These are phyloP conservation scores for Volvox carteri DNA, from an alignment of 163 green algal species.

Conservation along the genomic window DNA sequence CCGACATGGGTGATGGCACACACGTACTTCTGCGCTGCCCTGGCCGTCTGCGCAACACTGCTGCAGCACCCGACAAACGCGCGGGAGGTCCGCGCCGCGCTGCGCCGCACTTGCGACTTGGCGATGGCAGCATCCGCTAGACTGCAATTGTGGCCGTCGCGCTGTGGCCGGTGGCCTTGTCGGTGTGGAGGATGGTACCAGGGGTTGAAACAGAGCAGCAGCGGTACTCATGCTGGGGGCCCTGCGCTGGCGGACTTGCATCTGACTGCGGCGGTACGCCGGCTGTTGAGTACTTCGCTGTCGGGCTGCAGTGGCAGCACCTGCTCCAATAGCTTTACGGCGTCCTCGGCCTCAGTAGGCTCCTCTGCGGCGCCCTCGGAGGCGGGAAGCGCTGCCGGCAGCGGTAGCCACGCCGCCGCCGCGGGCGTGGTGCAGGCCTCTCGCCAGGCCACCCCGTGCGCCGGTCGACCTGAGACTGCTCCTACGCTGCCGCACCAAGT, in stretches of 20 bases:
- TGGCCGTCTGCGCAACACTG: conserved; percentile 5
- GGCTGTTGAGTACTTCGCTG: not conserved
- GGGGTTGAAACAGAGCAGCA: not conserved
- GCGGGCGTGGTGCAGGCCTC: not conserved
- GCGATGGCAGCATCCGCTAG: too few relatives aligned
- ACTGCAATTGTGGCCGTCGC: not conserved
- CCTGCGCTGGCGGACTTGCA: not conserved
- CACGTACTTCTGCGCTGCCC: not conserved
- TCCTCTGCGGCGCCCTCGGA: not conserved
- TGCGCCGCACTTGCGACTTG: too few relatives aligned
- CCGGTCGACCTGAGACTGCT: not conserved
- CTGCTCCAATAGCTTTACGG: not conserved
- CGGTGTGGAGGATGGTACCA: not conserved
- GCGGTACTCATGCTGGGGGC: not conserved
- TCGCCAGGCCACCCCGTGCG: not conserved
- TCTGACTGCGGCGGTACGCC: not conserved
- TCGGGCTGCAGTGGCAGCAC: not conserved
- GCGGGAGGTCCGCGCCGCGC: not conserved
- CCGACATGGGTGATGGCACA: not conserved
- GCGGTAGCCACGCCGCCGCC: conserved; percentile 16
- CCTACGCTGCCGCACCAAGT: too few relatives aligned
- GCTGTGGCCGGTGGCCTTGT: not conserved
- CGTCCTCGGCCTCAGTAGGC: not conserved
- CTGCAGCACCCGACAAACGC: conserved; percentile 10
- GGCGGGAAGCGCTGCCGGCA: not conserved